Conservation (phyloP, 2,329 filamentous ascomycete species). For the Cryphonectria nitschkei region DNA sequence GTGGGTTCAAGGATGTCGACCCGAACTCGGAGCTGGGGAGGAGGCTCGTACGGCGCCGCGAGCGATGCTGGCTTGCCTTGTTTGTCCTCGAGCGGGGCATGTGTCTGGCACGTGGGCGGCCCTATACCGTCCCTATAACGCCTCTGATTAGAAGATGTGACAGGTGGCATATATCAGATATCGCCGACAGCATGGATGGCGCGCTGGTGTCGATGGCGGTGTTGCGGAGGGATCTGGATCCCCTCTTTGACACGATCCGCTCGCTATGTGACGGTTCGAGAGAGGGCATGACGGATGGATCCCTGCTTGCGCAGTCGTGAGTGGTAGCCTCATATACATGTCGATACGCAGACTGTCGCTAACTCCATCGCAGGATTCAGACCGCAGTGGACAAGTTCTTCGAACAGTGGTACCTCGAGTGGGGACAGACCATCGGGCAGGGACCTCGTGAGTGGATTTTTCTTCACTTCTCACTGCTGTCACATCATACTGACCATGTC, state of each 20-base stretch:
- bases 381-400: slow-evolving; percentile 68
- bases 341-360: slow-evolving; percentile 22
- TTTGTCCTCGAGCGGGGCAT: slow-evolving; percentile 76
- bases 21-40: slow-evolving; percentile 62
- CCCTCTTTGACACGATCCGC: slow-evolving; percentile 60
- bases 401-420: slow-evolving; percentile 65
- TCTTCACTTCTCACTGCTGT: neutral
- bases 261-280: slow-evolving; percentile 63
- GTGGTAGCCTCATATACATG: slow-evolving; percentile 28
- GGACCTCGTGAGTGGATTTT: slow-evolving; percentile 48
- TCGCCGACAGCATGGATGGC: slow-evolving; percentile 69
- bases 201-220: slow-evolving; percentile 74
- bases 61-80: slow-evolving; percentile 71
- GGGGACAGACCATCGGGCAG: slow-evolving; percentile 60
- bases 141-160: slow-evolving; percentile 69
- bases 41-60: slow-evolving; percentile 64
- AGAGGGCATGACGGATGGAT: slow-evolving; percentile 52
- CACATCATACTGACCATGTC: slow-evolving; percentile 13
- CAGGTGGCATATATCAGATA: slow-evolving; percentile 66
- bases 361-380: slow-evolving; percentile 49
- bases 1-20: slow-evolving; percentile 69
- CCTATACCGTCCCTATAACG: slow-evolving; percentile 69
- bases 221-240: slow-evolving; percentile 66
- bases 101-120: slow-evolving; percentile 70
- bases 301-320: slow-evolving; percentile 56